phyloP scores from a whole-genome alignment of 1,284 basidiomycete genomes.

The Baeospora myosura region DNA sequence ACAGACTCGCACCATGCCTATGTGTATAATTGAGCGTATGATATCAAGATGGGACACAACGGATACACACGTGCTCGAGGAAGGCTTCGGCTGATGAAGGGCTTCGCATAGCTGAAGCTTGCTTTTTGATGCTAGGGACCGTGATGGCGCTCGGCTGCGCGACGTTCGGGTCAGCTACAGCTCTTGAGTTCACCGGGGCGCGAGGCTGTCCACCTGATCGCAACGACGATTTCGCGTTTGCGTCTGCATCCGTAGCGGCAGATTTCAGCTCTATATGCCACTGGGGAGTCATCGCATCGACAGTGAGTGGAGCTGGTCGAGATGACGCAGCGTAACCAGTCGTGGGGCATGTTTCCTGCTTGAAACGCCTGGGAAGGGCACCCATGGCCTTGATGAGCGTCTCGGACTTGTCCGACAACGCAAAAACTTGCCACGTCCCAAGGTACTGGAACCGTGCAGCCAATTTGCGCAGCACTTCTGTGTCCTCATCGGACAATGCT shows the following conservation, averaged over 20 bases:
- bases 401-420: background rate
- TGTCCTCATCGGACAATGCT: background rate
- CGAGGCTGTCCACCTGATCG: background rate
- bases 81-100: background rate
- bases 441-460: background rate
- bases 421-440: background rate
- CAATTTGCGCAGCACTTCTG: background rate
- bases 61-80: background rate
- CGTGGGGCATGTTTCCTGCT: background rate
- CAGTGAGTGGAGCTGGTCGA: background rate
- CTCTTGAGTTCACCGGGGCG: no score
- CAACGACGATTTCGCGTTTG: background rate
- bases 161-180: no score
- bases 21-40: background rate
- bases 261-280: background rate
- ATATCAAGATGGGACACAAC: background rate
- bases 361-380: background rate
- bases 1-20: conserved; percentile 7
- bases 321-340: background rate
- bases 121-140: background rate
- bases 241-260: background rate
- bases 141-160: no score
- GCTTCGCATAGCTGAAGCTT: background rate
- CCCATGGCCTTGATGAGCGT: background rate
- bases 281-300: background rate